Conservation (phyloP, 2,329 filamentous ascomycete species). For the Paramyrothecium roridum region DNA sequence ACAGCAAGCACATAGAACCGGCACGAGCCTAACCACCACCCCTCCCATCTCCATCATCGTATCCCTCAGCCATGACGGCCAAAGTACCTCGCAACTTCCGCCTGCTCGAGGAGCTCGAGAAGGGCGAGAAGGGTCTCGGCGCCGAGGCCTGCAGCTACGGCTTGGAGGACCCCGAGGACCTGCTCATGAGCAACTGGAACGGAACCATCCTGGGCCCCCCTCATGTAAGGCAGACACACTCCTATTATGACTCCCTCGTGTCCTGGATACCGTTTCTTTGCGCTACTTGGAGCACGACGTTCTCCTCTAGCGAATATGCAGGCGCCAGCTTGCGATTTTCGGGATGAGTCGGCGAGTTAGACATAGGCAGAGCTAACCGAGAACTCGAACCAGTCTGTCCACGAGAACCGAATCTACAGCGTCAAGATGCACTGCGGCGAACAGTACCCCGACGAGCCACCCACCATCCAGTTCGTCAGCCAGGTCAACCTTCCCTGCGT, state of each 20-base stretch:
- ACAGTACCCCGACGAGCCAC: slow-evolving; percentile 84
- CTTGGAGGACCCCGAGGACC: slow-evolving; percentile 87
- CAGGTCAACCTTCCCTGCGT: slow-evolving; percentile 97
- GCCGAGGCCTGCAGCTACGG: slow-evolving; percentile 98
- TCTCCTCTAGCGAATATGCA: background rate
- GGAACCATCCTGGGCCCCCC: slow-evolving; percentile 95
- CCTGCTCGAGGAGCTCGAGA: slow-evolving; percentile 94
- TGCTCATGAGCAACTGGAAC: slow-evolving; percentile 98
- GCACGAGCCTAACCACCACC: background rate
- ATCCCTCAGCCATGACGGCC: slow-evolving; percentile 29
- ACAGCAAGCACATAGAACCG: background rate
- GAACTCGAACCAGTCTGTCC: slow-evolving; percentile 64
- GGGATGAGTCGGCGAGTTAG: background rate
- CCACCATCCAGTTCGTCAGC: slow-evolving; percentile 87
- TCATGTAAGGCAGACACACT: slow-evolving; percentile 62
- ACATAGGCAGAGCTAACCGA: background rate
- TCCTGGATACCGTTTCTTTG: no score
- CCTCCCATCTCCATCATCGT: background rate
- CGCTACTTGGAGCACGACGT: no score
- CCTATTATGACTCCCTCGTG: no score
- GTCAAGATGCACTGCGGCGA: slow-evolving; percentile 93
- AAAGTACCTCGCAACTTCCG: slow-evolving; percentile 94
- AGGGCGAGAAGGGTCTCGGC: slow-evolving; percentile 95
- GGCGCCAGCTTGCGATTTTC: slow-evolving; percentile 5
- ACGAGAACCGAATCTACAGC: slow-evolving; percentile 99